These are phyloP conservation scores for Penicillium sp. DNA, from an alignment of 2,329 filamentous ascomycete species.

Conservation along the genomic window DNA sequence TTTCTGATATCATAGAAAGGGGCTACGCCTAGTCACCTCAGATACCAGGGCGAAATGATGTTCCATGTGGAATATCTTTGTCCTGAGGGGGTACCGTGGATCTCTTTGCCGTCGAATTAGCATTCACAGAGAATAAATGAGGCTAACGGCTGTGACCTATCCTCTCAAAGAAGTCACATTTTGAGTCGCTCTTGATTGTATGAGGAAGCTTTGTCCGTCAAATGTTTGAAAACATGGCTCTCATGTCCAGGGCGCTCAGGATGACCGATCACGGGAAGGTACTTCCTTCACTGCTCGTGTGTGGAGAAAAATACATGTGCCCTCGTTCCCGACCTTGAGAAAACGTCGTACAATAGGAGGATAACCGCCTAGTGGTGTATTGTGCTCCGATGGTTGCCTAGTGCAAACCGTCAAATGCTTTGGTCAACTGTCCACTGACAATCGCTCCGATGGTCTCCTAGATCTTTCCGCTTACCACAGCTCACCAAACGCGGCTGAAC, in stretches of 20 bases:
- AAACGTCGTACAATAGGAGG: background rate
- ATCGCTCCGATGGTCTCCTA: conserved; percentile 9
- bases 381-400: background rate
- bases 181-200: background rate
- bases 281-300: background rate
- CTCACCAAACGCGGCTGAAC: background rate
- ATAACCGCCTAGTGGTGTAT: background rate
- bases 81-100: background rate
- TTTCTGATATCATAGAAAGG: conserved; percentile 18
- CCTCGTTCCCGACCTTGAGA: background rate
- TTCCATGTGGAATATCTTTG: background rate
- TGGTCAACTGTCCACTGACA: conserved; percentile 7
- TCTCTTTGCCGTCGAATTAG: background rate
- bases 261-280: background rate
- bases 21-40: background rate
- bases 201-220: background rate
- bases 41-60: background rate
- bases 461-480: background rate
- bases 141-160: background rate
- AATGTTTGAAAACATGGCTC: background rate
- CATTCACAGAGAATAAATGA: background rate
- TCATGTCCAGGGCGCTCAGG: background rate
- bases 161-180: background rate
- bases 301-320: background rate
- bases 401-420: conserved; percentile 5